phyloP scores from a whole-genome alignment of 805 yeast species.

The Tetrapisispora nanseiensis region DNA sequence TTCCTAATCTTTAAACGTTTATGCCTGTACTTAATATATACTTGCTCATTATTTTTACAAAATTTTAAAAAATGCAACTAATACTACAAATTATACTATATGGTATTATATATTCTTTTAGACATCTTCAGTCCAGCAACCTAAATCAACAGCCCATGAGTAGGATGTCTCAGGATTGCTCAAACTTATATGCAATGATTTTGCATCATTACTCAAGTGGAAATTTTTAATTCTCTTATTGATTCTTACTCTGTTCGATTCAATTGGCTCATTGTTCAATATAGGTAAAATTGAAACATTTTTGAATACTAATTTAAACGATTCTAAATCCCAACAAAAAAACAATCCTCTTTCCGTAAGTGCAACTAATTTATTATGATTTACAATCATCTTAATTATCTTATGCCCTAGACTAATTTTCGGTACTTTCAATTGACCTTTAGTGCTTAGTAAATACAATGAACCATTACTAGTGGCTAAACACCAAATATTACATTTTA shows the following conservation, averaged over 20 bases:
- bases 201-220: conserved; percentile 2
- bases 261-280: conserved; percentile 16
- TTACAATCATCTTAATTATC: conserved; percentile 35
- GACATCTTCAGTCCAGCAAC: conserved; percentile 19
- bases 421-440: conserved; percentile 30
- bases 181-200: conserved; percentile 9
- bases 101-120: background rate
- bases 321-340: conserved; percentile 27
- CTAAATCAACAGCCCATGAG: conserved; percentile 18
- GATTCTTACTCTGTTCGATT: conserved; percentile 21
- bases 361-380: conserved; percentile 38
- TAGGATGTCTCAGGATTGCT: conserved; percentile 11
- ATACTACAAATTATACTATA: background rate
- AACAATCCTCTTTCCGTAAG: conserved; percentile 52
- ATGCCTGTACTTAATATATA: too few species aligned
- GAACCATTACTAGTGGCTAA: conserved; percentile 36
- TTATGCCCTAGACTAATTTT: conserved; percentile 39
- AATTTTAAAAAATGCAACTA: background rate
- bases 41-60: too few species aligned
- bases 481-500: conserved; percentile 37
- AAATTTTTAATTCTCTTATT: conserved; percentile 18
- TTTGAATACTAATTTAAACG: conserved; percentile 12
- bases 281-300: conserved; percentile 25
- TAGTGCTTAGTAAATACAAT: conserved; percentile 25
- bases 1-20: too few species aligned